These are phyloP conservation scores for Monsonia emarginata DNA, from an alignment of 441 rosid genomes.

Conservation along the genomic window DNA sequence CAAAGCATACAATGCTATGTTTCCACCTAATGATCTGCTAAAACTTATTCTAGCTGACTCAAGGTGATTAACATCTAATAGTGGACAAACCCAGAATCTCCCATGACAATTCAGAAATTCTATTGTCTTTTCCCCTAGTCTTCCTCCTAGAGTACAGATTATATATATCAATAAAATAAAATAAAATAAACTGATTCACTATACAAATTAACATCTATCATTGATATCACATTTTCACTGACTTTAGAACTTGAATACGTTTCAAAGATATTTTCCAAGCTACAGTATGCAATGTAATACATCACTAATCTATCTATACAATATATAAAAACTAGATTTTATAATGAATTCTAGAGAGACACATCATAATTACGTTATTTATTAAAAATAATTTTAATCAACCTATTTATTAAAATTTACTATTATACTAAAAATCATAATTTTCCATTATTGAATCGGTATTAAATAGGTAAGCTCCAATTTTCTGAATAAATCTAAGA, in stretches of 20 bases:
- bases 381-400: too few relatives aligned
- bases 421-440: too few relatives aligned
- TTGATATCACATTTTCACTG: neutral
- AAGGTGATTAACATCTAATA: neutral
- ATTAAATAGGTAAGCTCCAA: too few relatives aligned
- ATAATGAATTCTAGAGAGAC: too few relatives aligned
- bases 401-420: too few relatives aligned
- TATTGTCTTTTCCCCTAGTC: neutral
- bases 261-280: neutral
- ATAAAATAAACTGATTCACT: neutral
- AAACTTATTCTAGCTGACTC: neutral
- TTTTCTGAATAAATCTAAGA: too few relatives aligned
- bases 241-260: neutral
- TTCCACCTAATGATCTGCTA: neutral
- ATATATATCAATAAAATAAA: neutral
- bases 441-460: too few relatives aligned
- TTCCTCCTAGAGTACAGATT: neutral
- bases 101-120: neutral
- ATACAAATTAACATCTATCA: neutral
- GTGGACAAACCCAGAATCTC: neutral
- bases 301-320: too few relatives aligned
- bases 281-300: too few relatives aligned
- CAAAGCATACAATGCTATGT: neutral
- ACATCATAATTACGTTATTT: too few relatives aligned
- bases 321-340: too few relatives aligned